phyloP scores from a whole-genome alignment of 73 alveolate species.

The Tetrahymena borealis region DNA sequence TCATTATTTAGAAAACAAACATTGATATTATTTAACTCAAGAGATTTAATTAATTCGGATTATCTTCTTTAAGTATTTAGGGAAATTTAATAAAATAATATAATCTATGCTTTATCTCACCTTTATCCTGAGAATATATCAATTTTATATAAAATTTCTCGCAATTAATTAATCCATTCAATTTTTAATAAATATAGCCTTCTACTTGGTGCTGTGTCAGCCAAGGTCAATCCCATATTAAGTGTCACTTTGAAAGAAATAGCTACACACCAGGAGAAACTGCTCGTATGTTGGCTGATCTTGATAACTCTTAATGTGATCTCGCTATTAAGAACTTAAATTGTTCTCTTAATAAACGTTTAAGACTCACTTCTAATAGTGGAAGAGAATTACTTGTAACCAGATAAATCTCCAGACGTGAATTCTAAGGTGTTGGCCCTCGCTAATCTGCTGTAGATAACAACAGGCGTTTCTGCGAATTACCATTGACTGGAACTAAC shows the following conservation, averaged over 20 bases:
- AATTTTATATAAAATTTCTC: no score
- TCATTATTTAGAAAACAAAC: no score
- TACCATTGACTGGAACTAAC: background rate
- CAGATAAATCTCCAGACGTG: background rate
- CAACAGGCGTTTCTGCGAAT: constrained; percentile 11
- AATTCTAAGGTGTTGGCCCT: constrained; percentile 16
- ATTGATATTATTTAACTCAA: no score
- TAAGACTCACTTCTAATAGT: constrained; percentile 11
- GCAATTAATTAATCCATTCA: no score
- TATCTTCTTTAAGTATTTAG: no score
- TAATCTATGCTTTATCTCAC: no score
- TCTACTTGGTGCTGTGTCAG: constrained; percentile 29
- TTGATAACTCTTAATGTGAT: constrained; percentile 36
- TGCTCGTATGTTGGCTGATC: constrained; percentile 25
- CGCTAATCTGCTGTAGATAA: constrained; percentile 5
- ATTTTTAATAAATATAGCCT: background rate
- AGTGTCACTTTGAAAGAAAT: constrained; percentile 32
- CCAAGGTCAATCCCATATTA: constrained; percentile 27
- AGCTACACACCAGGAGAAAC: constrained; percentile 38
- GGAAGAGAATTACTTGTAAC: constrained; percentile 17
- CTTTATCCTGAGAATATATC: no score
- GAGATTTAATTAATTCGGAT: no score
- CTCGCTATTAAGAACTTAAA: constrained; percentile 4
- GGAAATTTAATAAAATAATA: no score
- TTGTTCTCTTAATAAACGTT: constrained; percentile 7